Percentiles rank a stretch among this genome's conserved stretches.
Evolutionary conservation across 495 filamentous ascomycete genomes (phyloP).

Genomic region (Penicillium daleae): DNA sequence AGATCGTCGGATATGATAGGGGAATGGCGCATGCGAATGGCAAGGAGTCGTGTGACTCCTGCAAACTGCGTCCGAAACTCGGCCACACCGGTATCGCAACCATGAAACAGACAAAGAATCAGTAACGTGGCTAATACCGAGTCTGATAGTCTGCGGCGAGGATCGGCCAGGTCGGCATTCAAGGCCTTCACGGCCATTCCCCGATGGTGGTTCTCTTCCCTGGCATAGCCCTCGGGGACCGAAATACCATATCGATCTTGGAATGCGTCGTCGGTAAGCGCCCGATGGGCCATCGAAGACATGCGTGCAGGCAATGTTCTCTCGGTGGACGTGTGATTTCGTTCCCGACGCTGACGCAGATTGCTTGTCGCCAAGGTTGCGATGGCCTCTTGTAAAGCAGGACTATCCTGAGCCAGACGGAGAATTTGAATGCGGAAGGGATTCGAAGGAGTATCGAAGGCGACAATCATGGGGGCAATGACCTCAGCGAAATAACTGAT

Average conservation of each 20-base stretch:
- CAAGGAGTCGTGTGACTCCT: constrained; percentile 88
- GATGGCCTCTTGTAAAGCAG: constrained; percentile 87
- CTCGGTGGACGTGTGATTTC: constrained; percentile 47
- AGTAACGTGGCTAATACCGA: constrained; percentile 87
- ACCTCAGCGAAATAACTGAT: constrained; percentile 76
- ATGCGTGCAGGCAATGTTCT: constrained; percentile 50
- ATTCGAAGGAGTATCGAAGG: constrained; percentile 83
- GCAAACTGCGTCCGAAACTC: constrained; percentile 94
- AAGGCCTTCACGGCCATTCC: constrained; percentile 78
- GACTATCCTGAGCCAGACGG: constrained; percentile 74
- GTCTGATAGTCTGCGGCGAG: constrained; percentile 74
- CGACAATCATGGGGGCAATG: constrained; percentile 88
- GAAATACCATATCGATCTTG: constrained; percentile 42
- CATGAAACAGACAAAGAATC: constrained; percentile 87
- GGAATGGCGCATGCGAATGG: constrained; percentile 68
- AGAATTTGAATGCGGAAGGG: constrained; percentile 87
- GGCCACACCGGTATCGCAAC: constrained; percentile 88
- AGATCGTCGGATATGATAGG: constrained; percentile 66
- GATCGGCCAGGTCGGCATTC: constrained; percentile 80
- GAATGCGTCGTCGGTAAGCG: constrained; percentile 45
- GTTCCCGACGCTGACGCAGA: constrained; percentile 55
- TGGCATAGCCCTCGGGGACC: constrained; percentile 41
- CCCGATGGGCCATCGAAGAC: constrained; percentile 55
- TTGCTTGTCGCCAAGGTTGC: constrained; percentile 90
- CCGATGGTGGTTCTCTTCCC: constrained; percentile 84